A percentile compares a stretch with the other conserved stretches of the same genome.
phyloP scores from a whole-genome alignment of 345 rosid species.

The Dipteronia sinensis region DNA sequence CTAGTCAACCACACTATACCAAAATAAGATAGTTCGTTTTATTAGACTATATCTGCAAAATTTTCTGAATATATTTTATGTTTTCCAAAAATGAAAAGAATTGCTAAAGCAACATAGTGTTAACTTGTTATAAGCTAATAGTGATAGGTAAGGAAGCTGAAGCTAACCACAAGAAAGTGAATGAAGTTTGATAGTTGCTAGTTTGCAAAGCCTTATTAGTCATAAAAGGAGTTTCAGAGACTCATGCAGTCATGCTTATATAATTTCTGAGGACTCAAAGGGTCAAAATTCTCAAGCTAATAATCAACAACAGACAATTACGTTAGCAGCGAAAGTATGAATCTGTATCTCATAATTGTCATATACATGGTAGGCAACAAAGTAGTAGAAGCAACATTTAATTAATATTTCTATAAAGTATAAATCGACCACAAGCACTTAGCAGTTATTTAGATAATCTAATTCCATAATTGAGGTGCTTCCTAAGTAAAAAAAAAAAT shows the following conservation, averaged over 20 bases:
- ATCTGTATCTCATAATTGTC: conserved; percentile 31
- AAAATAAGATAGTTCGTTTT: not conserved
- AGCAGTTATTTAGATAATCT: not conserved
- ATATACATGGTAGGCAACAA: conserved; percentile 13
- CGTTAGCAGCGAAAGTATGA: conserved; percentile 6
- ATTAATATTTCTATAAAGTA: not conserved
- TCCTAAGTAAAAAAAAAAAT: not conserved
- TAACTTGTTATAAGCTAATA: not conserved
- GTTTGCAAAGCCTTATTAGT: conserved; percentile 11
- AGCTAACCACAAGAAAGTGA: conserved; percentile 27
- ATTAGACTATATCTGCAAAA: not conserved
- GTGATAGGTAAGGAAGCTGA: not conserved
- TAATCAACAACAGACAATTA: not conserved
- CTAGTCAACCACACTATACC: too few relatives aligned
- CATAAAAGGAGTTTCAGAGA: conserved; percentile 9
- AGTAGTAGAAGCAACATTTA: conserved; percentile 11
- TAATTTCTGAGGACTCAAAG: conserved; percentile 19
- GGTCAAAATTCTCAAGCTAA: conserved; percentile 31
- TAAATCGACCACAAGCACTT: not conserved
- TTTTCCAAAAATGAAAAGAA: not conserved
- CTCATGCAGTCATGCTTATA: conserved; percentile 31
- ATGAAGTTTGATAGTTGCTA: conserved; percentile 3
- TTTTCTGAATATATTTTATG: not conserved
- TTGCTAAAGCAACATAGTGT: not conserved
- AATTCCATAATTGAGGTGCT: conserved; percentile 5